Base-by-base conservation (phyloP, 208 protist genomes). In the Acanthamoeba sp. region DNA sequence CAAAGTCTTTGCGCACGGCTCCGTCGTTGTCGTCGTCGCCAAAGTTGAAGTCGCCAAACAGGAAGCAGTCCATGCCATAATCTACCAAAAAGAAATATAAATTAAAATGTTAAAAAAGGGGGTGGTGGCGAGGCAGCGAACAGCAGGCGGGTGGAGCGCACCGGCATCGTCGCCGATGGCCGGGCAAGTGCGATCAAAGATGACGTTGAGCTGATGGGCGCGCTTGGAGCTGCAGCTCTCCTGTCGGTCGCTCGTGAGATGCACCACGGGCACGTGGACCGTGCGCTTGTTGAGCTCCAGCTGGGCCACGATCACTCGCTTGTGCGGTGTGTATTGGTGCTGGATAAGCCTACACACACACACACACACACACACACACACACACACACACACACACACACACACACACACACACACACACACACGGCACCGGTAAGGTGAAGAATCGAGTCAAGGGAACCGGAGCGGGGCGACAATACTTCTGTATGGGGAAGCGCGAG, bases 31-130 rank as follows among this genome's bases (percentile, higher is more conserved):
- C 90, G 50, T 36, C 90, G 71, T 93, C 90, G 66, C 90, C 90
- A 82, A 93, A 93, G 90, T 93, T 93, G 42, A 93, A 93, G 40
- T 93, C 90, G 50, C 90, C 90, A 14, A 93, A 66, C 22, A 93
- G 42, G 32, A 93, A 66, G 48, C 90, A 93, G 50, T 93, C 90
- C 71, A 82, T 93, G 1, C 69, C 90, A 32, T 93, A 93, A 32
- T 93, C 69, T 93, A 27, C 18, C 40, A 50, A 22, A 71, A 32
- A n/a, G 52, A 91, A 27, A 32, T 36, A 55, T 5, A 12, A 55
- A 20, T 55, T 50, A 50, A 50, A 16, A 18, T 18, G 48, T 55
- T n/a, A n/a, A n/a, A n/a, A n/a, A n/a, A n/a, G n/a, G n/a, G n/a
- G n/a, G 71, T 48, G 29, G 1, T 18, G n/a, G 18, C 18, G 27